Percentiles rank a stretch among this genome's conserved stretches.
These are phyloP conservation scores for Anthostomella pinea DNA, from an alignment of 2,329 filamentous ascomycete genomes.

Conservation along the genomic window DNA sequence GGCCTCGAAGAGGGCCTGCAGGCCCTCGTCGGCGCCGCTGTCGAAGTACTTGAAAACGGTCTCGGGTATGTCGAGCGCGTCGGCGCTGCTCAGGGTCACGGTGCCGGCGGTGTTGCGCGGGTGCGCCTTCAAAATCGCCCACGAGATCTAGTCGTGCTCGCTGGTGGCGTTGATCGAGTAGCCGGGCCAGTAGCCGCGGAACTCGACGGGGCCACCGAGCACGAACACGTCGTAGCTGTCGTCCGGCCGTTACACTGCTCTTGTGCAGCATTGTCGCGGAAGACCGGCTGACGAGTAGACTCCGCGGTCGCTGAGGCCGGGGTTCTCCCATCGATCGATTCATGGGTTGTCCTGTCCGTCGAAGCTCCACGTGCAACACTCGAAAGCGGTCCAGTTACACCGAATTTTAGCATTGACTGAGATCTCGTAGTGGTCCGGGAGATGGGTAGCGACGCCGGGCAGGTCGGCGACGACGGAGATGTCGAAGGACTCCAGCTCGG, in stretches of 20 bases:
- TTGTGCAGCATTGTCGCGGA: constrained; percentile 3
- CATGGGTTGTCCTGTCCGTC: constrained; percentile 1
- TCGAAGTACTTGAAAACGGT: constrained; percentile 63
- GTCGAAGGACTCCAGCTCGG: constrained; percentile 39
- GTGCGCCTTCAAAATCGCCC: constrained; percentile 52
- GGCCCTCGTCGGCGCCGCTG: constrained; percentile 38
- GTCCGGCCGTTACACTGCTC: constrained; percentile 2
- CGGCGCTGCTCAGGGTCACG: constrained; percentile 57
- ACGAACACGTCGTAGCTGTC: constrained; percentile 4
- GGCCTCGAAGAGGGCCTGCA: constrained; percentile 25
- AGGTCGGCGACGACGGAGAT: constrained; percentile 47
- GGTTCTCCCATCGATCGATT: constrained; percentile 2
- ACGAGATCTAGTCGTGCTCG: constrained; percentile 38
- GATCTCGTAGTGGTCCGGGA: constrained; percentile 51
- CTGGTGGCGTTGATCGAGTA: constrained; percentile 19
- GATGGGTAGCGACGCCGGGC: constrained; percentile 53
- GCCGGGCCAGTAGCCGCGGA: constrained; percentile 23
- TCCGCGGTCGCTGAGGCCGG: constrained; percentile 1
- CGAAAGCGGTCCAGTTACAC: constrained; percentile 16
- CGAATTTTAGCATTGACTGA: constrained; percentile 34
- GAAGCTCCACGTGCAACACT: constrained; percentile 11
- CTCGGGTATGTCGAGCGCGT: constrained; percentile 62
- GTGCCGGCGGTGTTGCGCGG: constrained; percentile 55
- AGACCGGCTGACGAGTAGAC: constrained; percentile 2
- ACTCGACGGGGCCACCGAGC: constrained; percentile 9